Percentiles rank a stretch among this genome's conserved stretches.
Conservation (phyloP, 2,329 filamentous ascomycete genomes). For the Myriosclerotinia scirpicola region DNA sequence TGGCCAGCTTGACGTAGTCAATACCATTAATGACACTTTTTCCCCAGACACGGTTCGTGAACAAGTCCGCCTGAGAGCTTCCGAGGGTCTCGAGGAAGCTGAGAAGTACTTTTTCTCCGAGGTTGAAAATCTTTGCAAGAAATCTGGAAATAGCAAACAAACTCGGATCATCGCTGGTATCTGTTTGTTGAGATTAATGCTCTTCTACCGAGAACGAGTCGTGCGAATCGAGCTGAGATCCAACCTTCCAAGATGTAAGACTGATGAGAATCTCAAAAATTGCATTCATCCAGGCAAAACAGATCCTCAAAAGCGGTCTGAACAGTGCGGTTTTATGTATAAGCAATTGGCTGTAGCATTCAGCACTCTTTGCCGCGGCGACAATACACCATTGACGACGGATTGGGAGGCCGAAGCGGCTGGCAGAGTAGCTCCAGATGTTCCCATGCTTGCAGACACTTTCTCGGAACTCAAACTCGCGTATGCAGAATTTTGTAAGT, state of each 20-base stretch:
- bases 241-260: conserved; percentile 27
- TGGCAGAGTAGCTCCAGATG: conserved; percentile 1
- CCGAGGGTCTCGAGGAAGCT: conserved; percentile 26
- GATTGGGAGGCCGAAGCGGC: conserved; percentile 25
- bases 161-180: conserved; percentile 29
- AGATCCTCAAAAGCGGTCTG: conserved; percentile 28
- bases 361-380: conserved; percentile 27
- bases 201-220: conserved; percentile 29
- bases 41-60: conserved; percentile 31
- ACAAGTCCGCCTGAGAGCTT: conserved; percentile 29
- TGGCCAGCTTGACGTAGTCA: conserved; percentile 15
- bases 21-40: conserved; percentile 22
- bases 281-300: conserved; percentile 7
- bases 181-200: conserved; percentile 29
- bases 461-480: conserved; percentile 24
- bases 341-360: conserved; percentile 28
- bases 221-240: conserved; percentile 28
- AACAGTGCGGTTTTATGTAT: conserved; percentile 30
- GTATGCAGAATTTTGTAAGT: conserved; percentile 15
- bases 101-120: conserved; percentile 28
- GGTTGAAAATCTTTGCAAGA: conserved; percentile 28
- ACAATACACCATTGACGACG: conserved; percentile 28
- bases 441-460: conserved; percentile 11
- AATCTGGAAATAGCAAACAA: conserved; percentile 24
- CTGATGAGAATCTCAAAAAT: conserved; percentile 10